These are phyloP conservation scores for Seiridium unicorne DNA, from an alignment of 2,329 filamentous ascomycete species.

Conservation along the genomic window DNA sequence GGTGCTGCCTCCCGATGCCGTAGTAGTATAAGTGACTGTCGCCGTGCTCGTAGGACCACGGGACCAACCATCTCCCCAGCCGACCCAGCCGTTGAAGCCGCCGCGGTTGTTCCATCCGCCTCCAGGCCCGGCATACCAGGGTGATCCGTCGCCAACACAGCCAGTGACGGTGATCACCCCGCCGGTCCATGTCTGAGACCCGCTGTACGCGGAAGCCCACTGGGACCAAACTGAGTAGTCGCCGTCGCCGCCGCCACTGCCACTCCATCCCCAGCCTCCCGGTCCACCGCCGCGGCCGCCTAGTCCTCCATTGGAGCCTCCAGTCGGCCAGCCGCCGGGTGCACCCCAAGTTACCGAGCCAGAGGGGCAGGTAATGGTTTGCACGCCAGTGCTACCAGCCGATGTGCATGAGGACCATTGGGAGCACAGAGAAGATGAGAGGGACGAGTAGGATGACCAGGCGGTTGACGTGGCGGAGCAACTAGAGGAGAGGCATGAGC, in stretches of 20 bases:
- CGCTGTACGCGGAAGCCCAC: constrained; percentile 29
- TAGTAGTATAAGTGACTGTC: constrained; percentile 32
- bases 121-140: constrained; percentile 36
- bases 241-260: constrained; percentile 11
- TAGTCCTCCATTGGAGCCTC: constrained; percentile 6
- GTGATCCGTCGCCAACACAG: constrained; percentile 37
- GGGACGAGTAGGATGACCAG: constrained; percentile 28
- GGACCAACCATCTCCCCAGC: constrained; percentile 40
- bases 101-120: constrained; percentile 33
- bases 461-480: constrained; percentile 23
- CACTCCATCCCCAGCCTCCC: constrained; percentile 10
- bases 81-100: constrained; percentile 36
- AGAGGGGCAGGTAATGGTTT: constrained; percentile 34
- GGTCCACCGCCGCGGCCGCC: constrained; percentile 7
- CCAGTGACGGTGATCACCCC: constrained; percentile 40
- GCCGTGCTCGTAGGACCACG: constrained; percentile 33
- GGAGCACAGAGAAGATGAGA: constrained; percentile 40
- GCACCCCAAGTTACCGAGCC: constrained; percentile 32
- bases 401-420: constrained; percentile 36
- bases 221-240: constrained; percentile 25
- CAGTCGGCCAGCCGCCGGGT: constrained; percentile 26
- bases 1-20: constrained; percentile 16
- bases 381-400: constrained; percentile 35
- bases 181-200: constrained; percentile 33
- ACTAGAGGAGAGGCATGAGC: constrained; percentile 25